Percentiles rank a stretch among this genome's conserved stretches.
phyloP scores from a whole-genome alignment of 257 asterid species.

The Jaltomata sinuosa region DNA sequence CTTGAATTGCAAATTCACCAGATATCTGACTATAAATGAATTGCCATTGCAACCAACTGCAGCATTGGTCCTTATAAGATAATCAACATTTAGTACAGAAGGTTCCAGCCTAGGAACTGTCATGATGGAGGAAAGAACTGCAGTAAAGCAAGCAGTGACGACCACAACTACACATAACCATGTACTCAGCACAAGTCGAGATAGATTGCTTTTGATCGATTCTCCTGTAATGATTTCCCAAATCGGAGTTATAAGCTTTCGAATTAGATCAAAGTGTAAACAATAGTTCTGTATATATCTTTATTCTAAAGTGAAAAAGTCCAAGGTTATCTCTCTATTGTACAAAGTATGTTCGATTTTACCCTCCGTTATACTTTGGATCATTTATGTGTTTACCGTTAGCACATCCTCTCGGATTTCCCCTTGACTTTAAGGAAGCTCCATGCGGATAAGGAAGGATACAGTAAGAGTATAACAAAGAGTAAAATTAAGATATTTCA shows the following conservation, averaged over 20 bases:
- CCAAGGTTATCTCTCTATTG: background rate
- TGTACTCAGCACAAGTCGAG: conserved; percentile 35
- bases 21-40: conserved; percentile 31
- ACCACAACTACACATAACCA: conserved; percentile 42
- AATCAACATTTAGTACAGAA: conserved; percentile 22
- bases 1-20: conserved; percentile 26
- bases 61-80: conserved; percentile 27
- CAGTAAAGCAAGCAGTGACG: conserved; percentile 42
- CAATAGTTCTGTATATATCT: background rate
- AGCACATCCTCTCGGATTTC: background rate
- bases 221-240: conserved; percentile 27
- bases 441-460: background rate
- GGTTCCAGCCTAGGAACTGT: conserved; percentile 47
- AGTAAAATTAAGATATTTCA: too few relatives aligned
- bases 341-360: background rate
- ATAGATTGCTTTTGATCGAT: conserved; percentile 24
- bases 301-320: background rate
- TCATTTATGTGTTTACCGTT: background rate
- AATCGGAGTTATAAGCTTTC: background rate
- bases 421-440: background rate
- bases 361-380: background rate
- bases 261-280: background rate
- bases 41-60: conserved; percentile 42
- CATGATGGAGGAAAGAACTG: conserved; percentile 44
- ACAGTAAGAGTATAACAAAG: too few relatives aligned